Evolutionary conservation across 2,329 filamentous ascomycete genomes (phyloP), one percentile per base, ranked within the genome.

Genomic region (Claviceps monticola): DNA sequence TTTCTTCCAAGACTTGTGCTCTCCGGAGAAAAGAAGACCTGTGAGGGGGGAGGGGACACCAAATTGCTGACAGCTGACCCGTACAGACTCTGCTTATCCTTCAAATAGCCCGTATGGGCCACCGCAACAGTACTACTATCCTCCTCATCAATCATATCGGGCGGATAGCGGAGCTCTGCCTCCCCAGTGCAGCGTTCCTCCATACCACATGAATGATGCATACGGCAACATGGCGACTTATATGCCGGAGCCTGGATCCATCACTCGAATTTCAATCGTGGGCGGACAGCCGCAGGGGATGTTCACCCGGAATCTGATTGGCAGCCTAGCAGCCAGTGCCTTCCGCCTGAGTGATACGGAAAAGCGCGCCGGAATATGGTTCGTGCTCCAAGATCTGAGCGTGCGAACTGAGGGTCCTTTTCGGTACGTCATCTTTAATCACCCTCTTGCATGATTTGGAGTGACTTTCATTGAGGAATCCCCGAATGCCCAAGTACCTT

Each of bases 251-350:
- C 62, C 63, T 43, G 61, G 54, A 41, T 54, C 58, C 3, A 51
- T 66, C 39, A 57, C 64, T 23, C 61, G 66, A 44, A 66, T 68
- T 60, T 64, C 66, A 5, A 63, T 67, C 54, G 64, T 63, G 5
- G 64, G 76, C 66, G 62, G 61, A 5, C 74, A 75, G 49, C 82
- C 83, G 1, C 82, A 82, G 39, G 88, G 87, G 52, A 94, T 95
- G 88, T 95, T 91, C 64, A 96, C 90, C 0, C 76, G 91, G 50
- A 98, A 97, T 62, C 77, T 98, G 9, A 97, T 98, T 56, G 93
- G 93, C 2, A 95, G 87, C 65, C 73, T 95, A 49, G 84, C 88
- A 5, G 89, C 90, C 36, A 95, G 90, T 61, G 91, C 91, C 1
- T 91, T 90, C 63, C 81, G 84, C 36, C 75, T 97, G 50, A 83